Conservation (phyloP, 805 yeast species). For the Saccharomycodes ludwigii region DNA sequence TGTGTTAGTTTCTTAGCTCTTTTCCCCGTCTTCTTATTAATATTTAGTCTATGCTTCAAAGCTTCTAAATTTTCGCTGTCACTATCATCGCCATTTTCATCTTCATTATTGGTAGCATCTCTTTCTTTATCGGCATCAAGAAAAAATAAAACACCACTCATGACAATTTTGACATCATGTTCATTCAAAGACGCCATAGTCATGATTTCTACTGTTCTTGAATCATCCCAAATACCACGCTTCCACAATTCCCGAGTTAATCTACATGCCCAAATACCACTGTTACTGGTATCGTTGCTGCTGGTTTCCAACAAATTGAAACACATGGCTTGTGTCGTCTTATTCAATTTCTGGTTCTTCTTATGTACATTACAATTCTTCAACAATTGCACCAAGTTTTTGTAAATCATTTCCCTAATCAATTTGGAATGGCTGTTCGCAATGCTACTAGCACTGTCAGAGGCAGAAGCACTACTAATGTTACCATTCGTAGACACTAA, state of each 20-base stretch:
- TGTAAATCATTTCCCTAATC: conserved; percentile 71
- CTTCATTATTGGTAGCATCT: conserved; percentile 58
- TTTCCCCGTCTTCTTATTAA: conserved; percentile 72
- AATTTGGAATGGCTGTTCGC: conserved; percentile 61
- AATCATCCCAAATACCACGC: conserved; percentile 96
- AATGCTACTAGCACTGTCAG: conserved; percentile 30
- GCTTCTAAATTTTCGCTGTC: conserved; percentile 66
- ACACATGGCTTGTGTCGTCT: conserved; percentile 82
- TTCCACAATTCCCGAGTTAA: conserved; percentile 94
- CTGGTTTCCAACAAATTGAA: conserved; percentile 62
- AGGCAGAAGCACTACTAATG: conserved; percentile 56
- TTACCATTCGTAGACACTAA: conserved; percentile 26
- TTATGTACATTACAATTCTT: conserved; percentile 81
- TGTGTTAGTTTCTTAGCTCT: conserved; percentile 68
- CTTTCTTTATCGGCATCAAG: conserved; percentile 91
- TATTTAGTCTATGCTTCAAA: conserved; percentile 66
- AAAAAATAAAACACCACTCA: conserved; percentile 84
- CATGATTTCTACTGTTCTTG: conserved; percentile 95
- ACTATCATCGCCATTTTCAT: conserved; percentile 52
- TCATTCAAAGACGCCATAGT: conserved; percentile 86
- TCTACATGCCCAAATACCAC: conserved; percentile 94
- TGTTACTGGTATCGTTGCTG: conserved; percentile 50
- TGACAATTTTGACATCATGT: conserved; percentile 63
- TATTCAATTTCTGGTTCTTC: conserved; percentile 78
- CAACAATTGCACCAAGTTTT: conserved; percentile 62